phyloP scores from a whole-genome alignment of 768 basidiomycete genomes.

The Fomitopsis serialis region DNA sequence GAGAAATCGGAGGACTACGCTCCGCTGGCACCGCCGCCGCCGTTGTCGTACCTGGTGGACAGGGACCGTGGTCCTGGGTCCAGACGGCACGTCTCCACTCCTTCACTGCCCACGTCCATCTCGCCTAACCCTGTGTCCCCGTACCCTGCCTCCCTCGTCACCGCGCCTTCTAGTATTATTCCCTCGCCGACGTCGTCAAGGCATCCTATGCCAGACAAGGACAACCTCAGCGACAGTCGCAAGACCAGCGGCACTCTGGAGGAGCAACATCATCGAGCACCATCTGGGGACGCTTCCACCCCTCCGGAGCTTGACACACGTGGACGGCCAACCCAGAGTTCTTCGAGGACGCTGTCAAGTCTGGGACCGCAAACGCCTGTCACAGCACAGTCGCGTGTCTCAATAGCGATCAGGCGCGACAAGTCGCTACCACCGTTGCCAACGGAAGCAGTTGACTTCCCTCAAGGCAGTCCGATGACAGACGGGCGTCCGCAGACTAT shows the following conservation, averaged over 20 bases:
- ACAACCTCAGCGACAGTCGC: slow-evolving; percentile 36
- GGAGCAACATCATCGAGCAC: slow-evolving; percentile 35
- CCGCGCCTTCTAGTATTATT: slow-evolving; percentile 68
- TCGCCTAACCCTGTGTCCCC: slow-evolving; percentile 54
- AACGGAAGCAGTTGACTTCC: slow-evolving; percentile 32
- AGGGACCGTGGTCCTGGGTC: slow-evolving; percentile 40
- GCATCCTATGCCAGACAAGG: slow-evolving; percentile 51
- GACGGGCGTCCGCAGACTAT: slow-evolving; percentile 62
- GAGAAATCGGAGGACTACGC: slow-evolving; percentile 59
- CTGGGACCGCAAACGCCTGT: slow-evolving; percentile 18
- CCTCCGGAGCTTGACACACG: slow-evolving; percentile 14
- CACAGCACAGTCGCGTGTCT: slow-evolving; percentile 13
- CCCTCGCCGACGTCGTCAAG: slow-evolving; percentile 76
- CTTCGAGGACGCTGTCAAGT: slow-evolving; percentile 17
- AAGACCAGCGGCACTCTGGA: slow-evolving; percentile 38
- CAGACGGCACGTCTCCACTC: slow-evolving; percentile 61
- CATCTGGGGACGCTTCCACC: slow-evolving; percentile 19
- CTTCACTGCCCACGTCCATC: slow-evolving; percentile 56
- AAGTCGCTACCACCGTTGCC: slow-evolving; percentile 80
- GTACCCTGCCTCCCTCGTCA: slow-evolving; percentile 66
- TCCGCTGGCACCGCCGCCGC: slow-evolving; percentile 87
- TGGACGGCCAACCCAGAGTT: slow-evolving; percentile 21
- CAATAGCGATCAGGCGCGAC: slow-evolving; percentile 43
- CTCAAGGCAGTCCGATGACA: slow-evolving; percentile 14
- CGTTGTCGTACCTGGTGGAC: slow-evolving; percentile 79